A percentile compares a stretch with the other conserved stretches of the same genome.
These are phyloP conservation scores for Thyridium curvatum DNA, from an alignment of 2,329 filamentous ascomycete species.

Conservation along the genomic window DNA sequence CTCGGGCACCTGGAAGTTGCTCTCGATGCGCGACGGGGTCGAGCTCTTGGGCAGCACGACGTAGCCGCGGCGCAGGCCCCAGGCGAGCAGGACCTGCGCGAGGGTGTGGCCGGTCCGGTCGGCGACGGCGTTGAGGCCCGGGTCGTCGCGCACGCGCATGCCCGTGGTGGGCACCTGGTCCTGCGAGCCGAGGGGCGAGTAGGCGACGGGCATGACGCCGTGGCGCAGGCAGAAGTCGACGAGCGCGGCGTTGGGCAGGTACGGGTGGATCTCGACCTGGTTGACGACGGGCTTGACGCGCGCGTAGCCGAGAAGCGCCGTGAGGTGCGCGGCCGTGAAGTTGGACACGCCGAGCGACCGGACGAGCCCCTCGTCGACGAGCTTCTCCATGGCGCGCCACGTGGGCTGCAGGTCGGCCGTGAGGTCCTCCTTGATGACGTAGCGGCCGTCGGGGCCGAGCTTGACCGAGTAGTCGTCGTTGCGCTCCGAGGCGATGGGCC, in stretches of 20 bases:
- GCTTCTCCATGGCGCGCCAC: constrained; percentile 55
- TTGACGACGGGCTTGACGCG: constrained; percentile 43
- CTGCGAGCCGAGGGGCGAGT: constrained; percentile 53
- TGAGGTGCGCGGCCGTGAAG: constrained; percentile 46
- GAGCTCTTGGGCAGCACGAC: constrained; percentile 66
- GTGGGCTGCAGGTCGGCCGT: constrained; percentile 33
- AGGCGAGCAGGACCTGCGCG: constrained; percentile 57
- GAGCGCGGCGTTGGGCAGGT: constrained; percentile 40
- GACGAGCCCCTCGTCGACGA: constrained; percentile 45
- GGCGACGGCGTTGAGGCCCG: constrained; percentile 51
- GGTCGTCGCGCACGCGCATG: constrained; percentile 57
- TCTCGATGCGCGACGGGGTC: constrained; percentile 58
- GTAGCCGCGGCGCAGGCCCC: constrained; percentile 61
- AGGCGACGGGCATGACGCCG: constrained; percentile 44
- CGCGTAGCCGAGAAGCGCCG: constrained; percentile 41
- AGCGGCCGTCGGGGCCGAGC: constrained; percentile 1
- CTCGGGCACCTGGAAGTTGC: constrained; percentile 51
- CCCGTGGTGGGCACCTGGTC: constrained; percentile 64
- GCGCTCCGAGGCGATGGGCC: constrained; percentile 7
- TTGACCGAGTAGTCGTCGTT: constrained; percentile 1
- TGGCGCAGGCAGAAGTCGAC: constrained; percentile 46
- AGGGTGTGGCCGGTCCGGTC: constrained; percentile 50
- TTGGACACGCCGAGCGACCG: constrained; percentile 54
- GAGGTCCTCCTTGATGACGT: constrained; percentile 2
- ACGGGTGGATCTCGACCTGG: constrained; percentile 44